Evolutionary conservation across 176 grass and related monocot species (phyloP).

Genomic region (Bonia amplexicaulis): DNA sequence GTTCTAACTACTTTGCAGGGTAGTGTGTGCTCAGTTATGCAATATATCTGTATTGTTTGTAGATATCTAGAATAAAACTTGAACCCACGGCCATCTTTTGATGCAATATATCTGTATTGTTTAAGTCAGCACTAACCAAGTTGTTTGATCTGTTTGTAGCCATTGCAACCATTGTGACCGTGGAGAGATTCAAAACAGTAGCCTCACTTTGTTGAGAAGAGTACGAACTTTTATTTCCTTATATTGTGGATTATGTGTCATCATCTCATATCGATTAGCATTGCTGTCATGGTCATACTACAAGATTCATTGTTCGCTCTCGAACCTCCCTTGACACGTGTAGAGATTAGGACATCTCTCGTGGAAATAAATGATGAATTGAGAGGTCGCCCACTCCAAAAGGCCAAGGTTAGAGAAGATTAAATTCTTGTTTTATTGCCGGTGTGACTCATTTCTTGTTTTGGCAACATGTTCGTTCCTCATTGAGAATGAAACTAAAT

Average conservation of each 20-base stretch:
- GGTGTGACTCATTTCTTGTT: neutral
- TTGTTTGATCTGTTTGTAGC: constrained; percentile 46
- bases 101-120: neutral
- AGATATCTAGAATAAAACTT: neutral
- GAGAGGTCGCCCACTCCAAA: constrained; percentile 62
- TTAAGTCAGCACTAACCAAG: neutral
- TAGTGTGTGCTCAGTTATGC: neutral
- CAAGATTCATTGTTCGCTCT: too few species aligned
- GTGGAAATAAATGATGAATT: constrained; percentile 86
- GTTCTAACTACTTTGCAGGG: neutral
- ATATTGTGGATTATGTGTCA: neutral
- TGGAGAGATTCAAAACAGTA: constrained; percentile 87
- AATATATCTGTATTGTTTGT: neutral
- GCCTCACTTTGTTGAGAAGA: constrained; percentile 80
- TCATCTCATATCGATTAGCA: neutral
- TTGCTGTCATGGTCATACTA: neutral
- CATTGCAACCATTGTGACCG: constrained; percentile 80
- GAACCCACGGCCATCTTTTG: neutral
- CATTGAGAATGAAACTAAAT: neutral
- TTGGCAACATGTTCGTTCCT: neutral
- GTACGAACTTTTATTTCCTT: constrained; percentile 34
- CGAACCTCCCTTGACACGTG: neutral
- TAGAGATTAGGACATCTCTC: constrained; percentile 83
- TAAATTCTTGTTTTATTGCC: neutral
- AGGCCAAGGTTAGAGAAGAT: constrained; percentile 66